A percentile compares a stretch with the other conserved stretches of the same genome.
Conservation (phyloP, 768 basidiomycete species). For the Lentinula aciculospora region DNA sequence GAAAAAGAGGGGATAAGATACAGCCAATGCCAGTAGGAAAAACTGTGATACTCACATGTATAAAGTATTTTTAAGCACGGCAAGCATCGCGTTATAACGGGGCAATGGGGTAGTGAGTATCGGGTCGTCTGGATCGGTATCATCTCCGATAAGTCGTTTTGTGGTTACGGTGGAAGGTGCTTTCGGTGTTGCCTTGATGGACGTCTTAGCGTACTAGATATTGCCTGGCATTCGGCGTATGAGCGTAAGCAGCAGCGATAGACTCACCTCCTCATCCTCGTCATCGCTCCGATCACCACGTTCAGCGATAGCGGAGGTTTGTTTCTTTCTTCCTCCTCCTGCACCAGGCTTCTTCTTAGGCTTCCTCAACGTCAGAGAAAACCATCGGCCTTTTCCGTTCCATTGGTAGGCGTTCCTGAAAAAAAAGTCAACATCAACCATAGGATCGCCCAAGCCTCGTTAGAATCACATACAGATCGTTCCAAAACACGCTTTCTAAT, state of each 20-base stretch:
- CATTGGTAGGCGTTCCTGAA: slow-evolving; percentile 75
- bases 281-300: slow-evolving; percentile 14
- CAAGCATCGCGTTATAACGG: slow-evolving; percentile 86
- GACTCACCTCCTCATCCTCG: slow-evolving; percentile 16
- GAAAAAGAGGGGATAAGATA: neutral
- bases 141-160: slow-evolving; percentile 15
- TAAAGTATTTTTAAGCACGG: slow-evolving; percentile 76
- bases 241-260: no score
- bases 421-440: neutral
- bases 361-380: slow-evolving; percentile 62
- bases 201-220: neutral
- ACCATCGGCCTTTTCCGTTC: slow-evolving; percentile 71
- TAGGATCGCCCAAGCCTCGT: no score
- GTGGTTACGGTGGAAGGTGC: slow-evolving; percentile 1
- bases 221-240: no score
- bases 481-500: slow-evolving; percentile 81
- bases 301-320: slow-evolving; percentile 7
- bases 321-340: slow-evolving; percentile 35
- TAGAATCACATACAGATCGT: slow-evolving; percentile 59
- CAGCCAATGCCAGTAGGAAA: neutral
- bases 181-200: neutral
- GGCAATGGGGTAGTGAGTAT: slow-evolving; percentile 56
- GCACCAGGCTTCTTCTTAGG: slow-evolving; percentile 47
- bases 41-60: slow-evolving; percentile 60
- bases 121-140: slow-evolving; percentile 60